Base-by-base conservation (phyloP, 2,329 filamentous ascomycete genomes). In the Dothideomycetes sp. region DNA sequence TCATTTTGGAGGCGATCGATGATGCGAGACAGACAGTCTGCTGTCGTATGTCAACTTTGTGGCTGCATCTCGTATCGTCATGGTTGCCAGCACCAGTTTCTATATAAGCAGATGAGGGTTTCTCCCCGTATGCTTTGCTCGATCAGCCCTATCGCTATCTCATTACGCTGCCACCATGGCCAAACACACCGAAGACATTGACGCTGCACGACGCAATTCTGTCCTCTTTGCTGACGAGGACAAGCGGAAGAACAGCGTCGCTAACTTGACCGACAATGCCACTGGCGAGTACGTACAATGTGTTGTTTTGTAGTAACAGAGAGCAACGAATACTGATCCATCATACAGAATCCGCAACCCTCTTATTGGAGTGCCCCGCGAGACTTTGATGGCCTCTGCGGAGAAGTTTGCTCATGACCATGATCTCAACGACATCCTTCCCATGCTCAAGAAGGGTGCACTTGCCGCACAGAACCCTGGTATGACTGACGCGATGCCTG, bases 361-460 rank as follows among this genome's bases (percentile, higher is more conserved):
- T 9, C 61, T 81, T 3, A 67, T 63, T 2, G 71, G 67, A 0
- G 64, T 80, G 6, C 63, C 70, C 2, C 64, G 67, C 19, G 62
- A 70, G 1, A 57, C 69, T 38, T 65, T 81, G 11, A 55, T 79
- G 27, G 55, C 59, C 15, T 64, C 75, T 45, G 76, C 80, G 2
- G 64, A 73, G 30, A 53, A 60, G 0, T 80, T 78, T 53, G 73
- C 70, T 30, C 64, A 71, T 16, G 44, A 64, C 24, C 54, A 65
- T 44, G 54, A 59, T 11, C 49, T 73, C 28, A 48, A 44, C 5
- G 62, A 70, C 15, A 58, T 64, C 18, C 46, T 63, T 10, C 57
- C 60, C 4, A 50, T 66, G 0, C 49, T 74, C 33, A 55, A 65
- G 42, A 69, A 65, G 46, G 70, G 69, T 7, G 69, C 69, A 5